Evolutionary conservation across 768 basidiomycete genomes (phyloP).

Genomic region (Xanthoconium purpureum): DNA sequence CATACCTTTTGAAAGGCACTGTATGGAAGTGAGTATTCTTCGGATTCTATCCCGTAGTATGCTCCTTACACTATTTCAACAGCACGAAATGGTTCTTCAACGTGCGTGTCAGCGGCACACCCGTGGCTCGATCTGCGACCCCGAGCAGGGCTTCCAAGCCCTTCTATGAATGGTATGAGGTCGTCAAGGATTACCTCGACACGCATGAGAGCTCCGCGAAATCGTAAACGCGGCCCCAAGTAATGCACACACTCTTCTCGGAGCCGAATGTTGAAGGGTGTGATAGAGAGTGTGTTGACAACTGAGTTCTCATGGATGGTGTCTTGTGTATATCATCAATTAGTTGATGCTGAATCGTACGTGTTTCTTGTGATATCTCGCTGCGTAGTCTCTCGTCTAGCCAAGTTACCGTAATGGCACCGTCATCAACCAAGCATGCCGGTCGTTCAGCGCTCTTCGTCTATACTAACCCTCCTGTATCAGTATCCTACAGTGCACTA

Average conservation of each 20-base stretch:
- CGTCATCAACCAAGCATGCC: no score
- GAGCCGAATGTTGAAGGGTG: background rate
- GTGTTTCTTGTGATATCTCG: no score
- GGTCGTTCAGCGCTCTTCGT: no score
- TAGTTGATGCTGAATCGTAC: no score
- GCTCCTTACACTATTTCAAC: background rate
- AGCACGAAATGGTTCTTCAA: background rate
- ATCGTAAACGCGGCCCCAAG: background rate
- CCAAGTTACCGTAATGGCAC: no score
- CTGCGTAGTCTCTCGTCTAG: no score
- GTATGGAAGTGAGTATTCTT: background rate
- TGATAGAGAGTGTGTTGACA: no score
- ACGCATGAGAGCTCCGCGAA: no score
- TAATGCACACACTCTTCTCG: background rate
- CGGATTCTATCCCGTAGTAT: background rate
- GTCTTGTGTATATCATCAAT: no score
- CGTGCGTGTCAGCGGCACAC: background rate
- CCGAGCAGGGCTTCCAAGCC: background rate
- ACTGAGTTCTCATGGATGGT: no score
- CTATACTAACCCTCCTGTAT: no score
- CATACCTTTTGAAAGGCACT: background rate
- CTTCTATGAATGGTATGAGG: background rate
- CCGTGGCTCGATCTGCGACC: background rate
- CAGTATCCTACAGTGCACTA: no score
- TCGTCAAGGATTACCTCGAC: background rate